phyloP scores from a whole-genome alignment of 2,329 filamentous ascomycete species.

The Cladosporium oxysporum region DNA sequence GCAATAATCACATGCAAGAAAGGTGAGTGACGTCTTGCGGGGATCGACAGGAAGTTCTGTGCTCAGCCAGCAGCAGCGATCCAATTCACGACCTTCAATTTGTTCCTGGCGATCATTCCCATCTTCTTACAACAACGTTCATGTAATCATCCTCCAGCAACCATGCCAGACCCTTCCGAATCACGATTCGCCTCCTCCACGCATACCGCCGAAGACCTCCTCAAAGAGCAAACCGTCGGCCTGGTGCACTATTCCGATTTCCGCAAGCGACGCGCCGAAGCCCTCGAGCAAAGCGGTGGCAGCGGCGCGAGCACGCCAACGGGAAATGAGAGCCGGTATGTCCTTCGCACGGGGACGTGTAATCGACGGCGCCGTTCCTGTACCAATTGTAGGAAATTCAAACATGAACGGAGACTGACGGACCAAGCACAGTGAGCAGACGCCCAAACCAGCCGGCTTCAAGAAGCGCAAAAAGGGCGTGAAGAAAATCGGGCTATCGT shows the following conservation, averaged over 20 bases:
- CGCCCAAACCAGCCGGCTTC: conserved; percentile 45
- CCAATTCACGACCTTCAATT: neutral
- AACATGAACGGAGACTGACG: conserved; percentile 47
- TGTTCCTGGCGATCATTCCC: conserved; percentile 4
- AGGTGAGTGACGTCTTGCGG: conserved; percentile 15
- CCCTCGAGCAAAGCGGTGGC: conserved; percentile 73
- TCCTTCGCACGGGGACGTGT: neutral
- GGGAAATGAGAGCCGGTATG: conserved; percentile 42
- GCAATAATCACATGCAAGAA: conserved; percentile 15
- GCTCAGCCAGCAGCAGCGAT: neutral
- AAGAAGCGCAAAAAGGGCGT: conserved; percentile 60
- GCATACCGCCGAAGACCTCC: conserved; percentile 74
- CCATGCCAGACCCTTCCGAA: conserved; percentile 16
- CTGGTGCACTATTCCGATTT: conserved; percentile 91
- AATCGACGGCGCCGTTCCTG: no score
- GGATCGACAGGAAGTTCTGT: neutral
- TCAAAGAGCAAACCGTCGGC: conserved; percentile 85
- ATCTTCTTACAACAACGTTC: neutral
- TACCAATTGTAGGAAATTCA: no score
- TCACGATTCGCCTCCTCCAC: conserved; percentile 74
- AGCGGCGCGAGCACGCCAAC: conserved; percentile 57
- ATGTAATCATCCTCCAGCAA: neutral
- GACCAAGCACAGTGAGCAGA: conserved; percentile 58
- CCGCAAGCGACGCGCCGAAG: conserved; percentile 91
- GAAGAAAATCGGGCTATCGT: conserved; percentile 62